Percentiles rank a stretch among this genome's conserved stretches.
phyloP scores from a whole-genome alignment of 345 rosid genomes.

The Stellera chamaejasme region DNA sequence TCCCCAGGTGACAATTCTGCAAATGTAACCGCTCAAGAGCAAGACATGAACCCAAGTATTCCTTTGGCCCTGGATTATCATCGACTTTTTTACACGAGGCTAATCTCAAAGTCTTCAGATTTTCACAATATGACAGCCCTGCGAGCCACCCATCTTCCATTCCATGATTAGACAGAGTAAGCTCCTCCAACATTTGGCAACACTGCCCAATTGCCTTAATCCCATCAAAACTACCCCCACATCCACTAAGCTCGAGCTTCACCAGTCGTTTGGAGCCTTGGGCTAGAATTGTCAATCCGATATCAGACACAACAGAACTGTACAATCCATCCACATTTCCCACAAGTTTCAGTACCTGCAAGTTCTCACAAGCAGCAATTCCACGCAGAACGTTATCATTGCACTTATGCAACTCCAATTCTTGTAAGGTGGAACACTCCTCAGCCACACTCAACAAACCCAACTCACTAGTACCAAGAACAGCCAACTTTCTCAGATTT shows the following conservation, averaged over 20 bases:
- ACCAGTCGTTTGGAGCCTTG: constrained; percentile 87
- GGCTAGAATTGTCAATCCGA: constrained; percentile 83
- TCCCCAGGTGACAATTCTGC: constrained; percentile 72
- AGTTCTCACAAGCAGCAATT: constrained; percentile 69
- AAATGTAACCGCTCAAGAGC: constrained; percentile 73
- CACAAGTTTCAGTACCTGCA: constrained; percentile 73
- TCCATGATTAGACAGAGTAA: constrained; percentile 68
- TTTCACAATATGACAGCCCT: constrained; percentile 71
- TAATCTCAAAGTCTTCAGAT: constrained; percentile 78
- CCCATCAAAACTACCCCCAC: constrained; percentile 93
- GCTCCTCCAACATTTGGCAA: constrained; percentile 93
- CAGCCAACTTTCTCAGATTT: constrained; percentile 60
- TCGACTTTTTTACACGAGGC: constrained; percentile 70
- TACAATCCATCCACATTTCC: constrained; percentile 62
- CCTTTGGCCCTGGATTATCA: constrained; percentile 57
- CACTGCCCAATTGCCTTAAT: constrained; percentile 89
- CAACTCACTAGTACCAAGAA: constrained; percentile 53
- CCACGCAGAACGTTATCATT: constrained; percentile 64
- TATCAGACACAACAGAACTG: constrained; percentile 62
- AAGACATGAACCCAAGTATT: constrained; percentile 61
- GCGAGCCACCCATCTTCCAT: constrained; percentile 95
- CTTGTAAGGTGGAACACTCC: constrained; percentile 66
- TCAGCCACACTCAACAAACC: constrained; percentile 64
- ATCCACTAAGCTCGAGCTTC: constrained; percentile 83
- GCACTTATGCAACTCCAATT: constrained; percentile 71